Evolutionary conservation across 495 filamentous ascomycete species (phyloP).

Genomic region (Bacidia gigantensis): DNA sequence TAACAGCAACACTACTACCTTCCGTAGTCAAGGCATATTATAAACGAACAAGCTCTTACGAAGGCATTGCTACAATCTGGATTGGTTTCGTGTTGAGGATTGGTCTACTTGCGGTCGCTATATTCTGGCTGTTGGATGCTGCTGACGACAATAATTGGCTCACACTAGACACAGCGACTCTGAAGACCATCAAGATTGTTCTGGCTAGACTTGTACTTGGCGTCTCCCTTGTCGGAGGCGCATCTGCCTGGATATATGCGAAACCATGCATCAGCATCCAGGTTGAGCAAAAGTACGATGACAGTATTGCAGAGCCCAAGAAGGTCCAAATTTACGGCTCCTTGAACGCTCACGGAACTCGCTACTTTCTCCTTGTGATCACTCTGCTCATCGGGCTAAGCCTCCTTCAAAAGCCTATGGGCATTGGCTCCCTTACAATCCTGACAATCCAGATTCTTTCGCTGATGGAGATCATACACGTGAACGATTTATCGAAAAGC

Average conservation of each 20-base stretch:
- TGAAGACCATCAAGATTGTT: constrained; percentile 62
- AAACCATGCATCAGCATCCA: constrained; percentile 59
- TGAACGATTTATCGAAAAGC: constrained; percentile 52
- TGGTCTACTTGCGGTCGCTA: constrained; percentile 58
- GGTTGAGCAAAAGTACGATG: constrained; percentile 18
- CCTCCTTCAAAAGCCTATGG: constrained; percentile 90
- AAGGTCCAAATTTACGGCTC: constrained; percentile 73
- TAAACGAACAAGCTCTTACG: constrained; percentile 60
- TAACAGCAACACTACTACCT: constrained; percentile 60
- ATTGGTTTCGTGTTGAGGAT: constrained; percentile 67
- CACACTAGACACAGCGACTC: constrained; percentile 35
- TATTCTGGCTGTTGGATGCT: constrained; percentile 83
- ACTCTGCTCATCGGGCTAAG: constrained; percentile 62
- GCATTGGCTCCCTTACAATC: constrained; percentile 65
- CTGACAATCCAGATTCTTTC: constrained; percentile 75
- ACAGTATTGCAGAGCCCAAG: constrained; percentile 27
- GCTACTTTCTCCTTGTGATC: constrained; percentile 72
- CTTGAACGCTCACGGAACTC: constrained; percentile 80
- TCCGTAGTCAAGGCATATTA: constrained; percentile 68
- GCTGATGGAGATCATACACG: constrained; percentile 76
- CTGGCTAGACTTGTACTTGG: constrained; percentile 64
- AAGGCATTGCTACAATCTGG: constrained; percentile 71
- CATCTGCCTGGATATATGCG: constrained; percentile 56
- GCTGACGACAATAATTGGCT: constrained; percentile 87
- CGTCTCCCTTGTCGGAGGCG: constrained; percentile 51